These are phyloP conservation scores for Bipolaris gigantea DNA, from an alignment of 2,329 filamentous ascomycete genomes.

Conservation along the genomic window DNA sequence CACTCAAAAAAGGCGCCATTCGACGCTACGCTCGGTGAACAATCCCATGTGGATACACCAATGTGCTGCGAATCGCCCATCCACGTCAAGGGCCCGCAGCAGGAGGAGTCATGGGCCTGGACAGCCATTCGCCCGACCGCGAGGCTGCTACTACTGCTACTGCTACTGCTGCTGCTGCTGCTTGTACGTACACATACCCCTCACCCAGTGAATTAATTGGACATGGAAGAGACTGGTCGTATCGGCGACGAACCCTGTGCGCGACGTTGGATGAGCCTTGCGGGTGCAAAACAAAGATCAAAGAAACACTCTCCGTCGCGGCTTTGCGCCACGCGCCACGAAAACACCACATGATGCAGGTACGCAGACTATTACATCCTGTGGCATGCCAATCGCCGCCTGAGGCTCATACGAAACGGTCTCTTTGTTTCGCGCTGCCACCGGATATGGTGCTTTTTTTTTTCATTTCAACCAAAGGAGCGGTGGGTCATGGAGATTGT, in stretches of 20 bases:
- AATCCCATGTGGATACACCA: slow-evolving; percentile 14
- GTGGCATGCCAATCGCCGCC: slow-evolving; percentile 20
- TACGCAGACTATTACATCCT: background rate
- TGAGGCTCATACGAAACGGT: slow-evolving; percentile 3
- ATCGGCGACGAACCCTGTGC: background rate
- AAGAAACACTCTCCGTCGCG: background rate
- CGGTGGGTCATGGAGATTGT: slow-evolving; percentile 12
- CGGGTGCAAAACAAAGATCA: background rate
- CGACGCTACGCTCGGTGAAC: slow-evolving; percentile 33
- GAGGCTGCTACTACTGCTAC: background rate
- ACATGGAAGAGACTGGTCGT: background rate
- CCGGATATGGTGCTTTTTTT: slow-evolving; percentile 10
- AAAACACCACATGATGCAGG: slow-evolving; percentile 1
- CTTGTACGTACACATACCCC: background rate
- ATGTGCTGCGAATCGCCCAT: slow-evolving; percentile 21
- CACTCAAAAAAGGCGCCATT: slow-evolving; percentile 20
- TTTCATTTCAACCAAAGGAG: slow-evolving; percentile 13
- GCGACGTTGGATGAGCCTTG: slow-evolving; percentile 8
- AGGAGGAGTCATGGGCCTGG: slow-evolving; percentile 11
- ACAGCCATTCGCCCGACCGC: slow-evolving; percentile 7
- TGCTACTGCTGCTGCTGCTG: background rate
- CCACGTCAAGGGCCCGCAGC: slow-evolving; percentile 3
- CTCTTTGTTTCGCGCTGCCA: slow-evolving; percentile 3
- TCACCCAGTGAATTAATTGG: background rate
- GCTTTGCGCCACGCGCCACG: background rate